These are phyloP conservation scores for Zanthoxylum bungeanum DNA, from an alignment of 345 rosid species.

Conservation along the genomic window DNA sequence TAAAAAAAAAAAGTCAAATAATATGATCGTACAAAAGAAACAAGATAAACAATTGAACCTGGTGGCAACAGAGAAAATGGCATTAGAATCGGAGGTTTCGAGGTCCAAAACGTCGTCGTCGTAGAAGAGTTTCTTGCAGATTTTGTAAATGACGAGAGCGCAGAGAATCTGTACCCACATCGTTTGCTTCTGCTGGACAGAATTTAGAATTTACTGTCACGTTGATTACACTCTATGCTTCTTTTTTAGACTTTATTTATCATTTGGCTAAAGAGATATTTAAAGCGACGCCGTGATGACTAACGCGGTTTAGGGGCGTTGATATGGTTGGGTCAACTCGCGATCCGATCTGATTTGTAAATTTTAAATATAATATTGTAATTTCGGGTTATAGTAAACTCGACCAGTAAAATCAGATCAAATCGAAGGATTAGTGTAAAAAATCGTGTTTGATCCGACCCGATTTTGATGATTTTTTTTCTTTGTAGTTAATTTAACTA, in stretches of 20 bases:
- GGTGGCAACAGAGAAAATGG: slow-evolving; percentile 70
- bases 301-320: neutral
- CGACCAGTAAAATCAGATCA: too few relatives aligned
- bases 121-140: slow-evolving; percentile 49
- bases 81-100: slow-evolving; percentile 57
- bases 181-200: neutral
- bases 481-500: too few relatives aligned
- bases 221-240: neutral
- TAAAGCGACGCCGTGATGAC: slow-evolving; percentile 1
- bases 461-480: too few relatives aligned
- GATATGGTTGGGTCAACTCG: too few relatives aligned
- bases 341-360: too few relatives aligned
- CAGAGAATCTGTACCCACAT: slow-evolving; percentile 90
- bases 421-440: too few relatives aligned
- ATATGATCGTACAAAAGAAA: neutral
- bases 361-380: too few relatives aligned
- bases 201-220: neutral
- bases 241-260: neutral
- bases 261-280: neutral
- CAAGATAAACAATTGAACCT: slow-evolving; percentile 30
- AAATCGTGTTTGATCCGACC: too few relatives aligned
- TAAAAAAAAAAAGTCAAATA: neutral
- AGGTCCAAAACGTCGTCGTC: slow-evolving; percentile 52
- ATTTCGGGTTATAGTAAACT: too few relatives aligned
- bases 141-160: slow-evolving; percentile 55